These are phyloP conservation scores for Podospora tetraspora DNA, from an alignment of 495 filamentous ascomycete genomes.

Conservation along the genomic window DNA sequence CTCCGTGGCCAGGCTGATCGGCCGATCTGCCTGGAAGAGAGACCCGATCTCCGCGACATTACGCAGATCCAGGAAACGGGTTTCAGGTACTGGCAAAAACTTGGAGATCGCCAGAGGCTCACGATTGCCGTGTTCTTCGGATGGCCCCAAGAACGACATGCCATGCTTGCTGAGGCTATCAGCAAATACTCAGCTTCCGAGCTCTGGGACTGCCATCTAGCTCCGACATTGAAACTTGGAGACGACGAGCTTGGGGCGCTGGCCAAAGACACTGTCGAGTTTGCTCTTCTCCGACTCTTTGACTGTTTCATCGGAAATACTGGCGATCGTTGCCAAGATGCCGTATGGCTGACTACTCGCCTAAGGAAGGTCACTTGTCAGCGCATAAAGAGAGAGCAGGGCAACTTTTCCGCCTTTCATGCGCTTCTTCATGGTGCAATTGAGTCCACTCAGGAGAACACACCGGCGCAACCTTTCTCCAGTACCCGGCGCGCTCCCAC, in stretches of 20 bases:
- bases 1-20: not conserved
- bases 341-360: not conserved
- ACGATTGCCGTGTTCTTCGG: slow-evolving; percentile 20
- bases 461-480: not conserved
- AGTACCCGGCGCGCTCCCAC: not conserved
- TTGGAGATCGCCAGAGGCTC: slow-evolving; percentile 23
- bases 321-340: not conserved
- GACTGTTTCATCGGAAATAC: slow-evolving; percentile 17
- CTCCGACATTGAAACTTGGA: not conserved
- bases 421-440: not conserved
- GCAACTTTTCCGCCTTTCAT: not conserved
- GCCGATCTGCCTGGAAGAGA: slow-evolving; percentile 13
- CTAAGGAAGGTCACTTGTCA: not conserved
- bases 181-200: slow-evolving; percentile 3
- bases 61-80: slow-evolving; percentile 21
- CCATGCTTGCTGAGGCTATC: slow-evolving; percentile 8
- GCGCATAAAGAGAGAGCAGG: not conserved
- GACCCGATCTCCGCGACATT: slow-evolving; percentile 9
- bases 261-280: not conserved
- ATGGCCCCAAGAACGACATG: slow-evolving; percentile 4
- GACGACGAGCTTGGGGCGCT: not conserved
- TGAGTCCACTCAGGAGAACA: not conserved
- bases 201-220: slow-evolving; percentile 22
- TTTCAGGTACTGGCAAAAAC: slow-evolving; percentile 18
- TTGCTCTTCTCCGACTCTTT: slow-evolving; percentile 22